Conservation (phyloP, 441 rosid genomes). For the Geranium incanum region DNA sequence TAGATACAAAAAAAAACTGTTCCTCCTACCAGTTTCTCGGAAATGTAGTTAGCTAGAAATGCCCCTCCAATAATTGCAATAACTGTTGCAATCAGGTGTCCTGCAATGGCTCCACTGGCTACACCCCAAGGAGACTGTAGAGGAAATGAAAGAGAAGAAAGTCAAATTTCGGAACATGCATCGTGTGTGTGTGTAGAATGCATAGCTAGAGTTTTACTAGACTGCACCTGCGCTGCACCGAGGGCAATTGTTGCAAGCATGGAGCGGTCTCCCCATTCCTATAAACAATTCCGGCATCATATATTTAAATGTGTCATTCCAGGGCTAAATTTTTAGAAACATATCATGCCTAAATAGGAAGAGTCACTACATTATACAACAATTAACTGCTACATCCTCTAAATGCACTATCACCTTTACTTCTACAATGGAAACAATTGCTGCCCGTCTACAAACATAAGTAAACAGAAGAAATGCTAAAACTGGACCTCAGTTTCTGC, state of each 20-base stretch:
- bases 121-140: constrained; percentile 90
- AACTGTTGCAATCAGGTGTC: constrained; percentile 78
- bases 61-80: constrained; percentile 44
- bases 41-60: constrained; percentile 38
- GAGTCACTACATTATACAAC: not conserved
- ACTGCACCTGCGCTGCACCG: constrained; percentile 78
- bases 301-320: not conserved
- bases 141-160: constrained; percentile 1
- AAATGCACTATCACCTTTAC: no score
- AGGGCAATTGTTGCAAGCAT: constrained; percentile 99
- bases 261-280: constrained; percentile 99
- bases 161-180: not conserved
- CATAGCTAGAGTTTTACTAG: not conserved
- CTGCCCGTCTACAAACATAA: no score
- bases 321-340: not conserved
- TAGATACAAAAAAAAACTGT: not conserved
- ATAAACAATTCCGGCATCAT: constrained; percentile 14
- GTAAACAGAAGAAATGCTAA: no score
- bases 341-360: not conserved
- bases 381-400: not conserved
- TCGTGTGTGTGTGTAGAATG: not conserved
- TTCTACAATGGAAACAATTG: no score
- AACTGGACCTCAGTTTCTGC: no score
- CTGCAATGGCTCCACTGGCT: constrained; percentile 90
- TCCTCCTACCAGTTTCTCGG: constrained; percentile 65